Evolutionary conservation across 179 eudicot species (phyloP).

Genomic region (Silene coronaria): DNA sequence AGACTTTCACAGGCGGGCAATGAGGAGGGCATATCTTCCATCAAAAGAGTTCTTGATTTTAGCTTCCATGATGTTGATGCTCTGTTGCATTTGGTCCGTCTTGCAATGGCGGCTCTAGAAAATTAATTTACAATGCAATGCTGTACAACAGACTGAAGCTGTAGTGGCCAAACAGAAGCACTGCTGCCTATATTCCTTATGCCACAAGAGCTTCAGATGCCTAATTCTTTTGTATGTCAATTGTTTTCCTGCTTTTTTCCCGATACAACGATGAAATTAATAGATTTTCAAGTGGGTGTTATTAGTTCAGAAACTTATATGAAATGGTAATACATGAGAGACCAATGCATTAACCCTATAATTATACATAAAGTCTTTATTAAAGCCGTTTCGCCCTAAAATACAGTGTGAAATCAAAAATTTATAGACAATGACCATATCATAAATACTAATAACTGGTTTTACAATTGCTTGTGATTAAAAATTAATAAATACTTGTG

Average conservation of each 20-base stretch:
- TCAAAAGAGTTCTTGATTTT: slow-evolving; percentile 43
- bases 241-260: not conserved
- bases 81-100: slow-evolving; percentile 34
- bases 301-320: too few relatives aligned
- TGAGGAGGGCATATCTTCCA: slow-evolving; percentile 28
- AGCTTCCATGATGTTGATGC: slow-evolving; percentile 48
- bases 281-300: not conserved
- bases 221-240: slow-evolving; percentile 19
- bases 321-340: not conserved
- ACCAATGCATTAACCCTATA: too few relatives aligned
- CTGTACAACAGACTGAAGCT: slow-evolving; percentile 5
- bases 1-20: slow-evolving; percentile 33
- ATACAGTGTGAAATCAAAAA: too few relatives aligned
- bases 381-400: too few relatives aligned
- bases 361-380: too few relatives aligned
- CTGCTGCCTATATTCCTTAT: slow-evolving; percentile 4
- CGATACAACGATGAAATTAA: not conserved
- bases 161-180: slow-evolving; percentile 10
- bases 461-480: too few relatives aligned
- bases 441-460: too few relatives aligned
- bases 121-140: slow-evolving; percentile 13
- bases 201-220: slow-evolving; percentile 11
- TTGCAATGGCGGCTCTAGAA: slow-evolving; percentile 35
- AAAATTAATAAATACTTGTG: too few relatives aligned
- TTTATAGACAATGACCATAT: too few relatives aligned